Percentiles rank a stretch among this genome's conserved stretches.
These are phyloP conservation scores for Kwoniella botswanensis DNA, from an alignment of 768 basidiomycete genomes.

Conservation along the genomic window DNA sequence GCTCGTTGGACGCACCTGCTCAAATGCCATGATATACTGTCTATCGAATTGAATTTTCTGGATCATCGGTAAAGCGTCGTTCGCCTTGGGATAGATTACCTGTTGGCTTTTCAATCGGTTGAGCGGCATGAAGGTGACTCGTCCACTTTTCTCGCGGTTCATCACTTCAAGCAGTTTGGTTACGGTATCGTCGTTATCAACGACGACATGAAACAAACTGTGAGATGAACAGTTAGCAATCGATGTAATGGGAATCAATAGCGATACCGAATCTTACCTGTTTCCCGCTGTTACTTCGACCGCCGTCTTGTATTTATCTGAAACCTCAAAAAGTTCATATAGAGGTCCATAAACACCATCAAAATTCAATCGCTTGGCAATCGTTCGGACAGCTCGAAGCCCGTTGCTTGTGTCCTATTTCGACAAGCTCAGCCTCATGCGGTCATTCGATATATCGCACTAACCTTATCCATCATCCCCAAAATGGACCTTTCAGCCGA, in stretches of 20 bases:
- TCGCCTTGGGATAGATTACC: conserved; percentile 63
- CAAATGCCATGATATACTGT: conserved; percentile 78
- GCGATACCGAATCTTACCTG: conserved; percentile 64
- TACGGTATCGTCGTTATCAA: conserved; percentile 94
- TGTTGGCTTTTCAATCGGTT: conserved; percentile 81
- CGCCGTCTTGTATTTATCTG: conserved; percentile 89
- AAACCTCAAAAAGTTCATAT: conserved; percentile 89
- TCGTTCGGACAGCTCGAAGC: conserved; percentile 80
- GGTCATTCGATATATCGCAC: conserved; percentile 27
- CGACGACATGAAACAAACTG: conserved; percentile 95
- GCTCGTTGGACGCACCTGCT: conserved; percentile 64
- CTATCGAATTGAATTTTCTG: conserved; percentile 79
- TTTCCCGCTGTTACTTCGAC: conserved; percentile 95
- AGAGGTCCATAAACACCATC: conserved; percentile 91
- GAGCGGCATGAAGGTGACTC: conserved; percentile 97
- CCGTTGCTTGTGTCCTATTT: conserved; percentile 86
- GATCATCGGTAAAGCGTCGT: conserved; percentile 66
- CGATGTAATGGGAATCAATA: too few species aligned
- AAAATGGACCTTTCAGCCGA: conserved; percentile 77
- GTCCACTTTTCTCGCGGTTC: conserved; percentile 89
- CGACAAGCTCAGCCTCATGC: background rate
- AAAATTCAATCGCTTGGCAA: conserved; percentile 74
- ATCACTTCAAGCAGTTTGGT: conserved; percentile 88
- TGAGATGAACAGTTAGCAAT: conserved; percentile 5
- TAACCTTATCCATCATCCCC: conserved; percentile 94